phyloP scores from a whole-genome alignment of 164 flowering plant species.

The Saururus chinensis region DNA sequence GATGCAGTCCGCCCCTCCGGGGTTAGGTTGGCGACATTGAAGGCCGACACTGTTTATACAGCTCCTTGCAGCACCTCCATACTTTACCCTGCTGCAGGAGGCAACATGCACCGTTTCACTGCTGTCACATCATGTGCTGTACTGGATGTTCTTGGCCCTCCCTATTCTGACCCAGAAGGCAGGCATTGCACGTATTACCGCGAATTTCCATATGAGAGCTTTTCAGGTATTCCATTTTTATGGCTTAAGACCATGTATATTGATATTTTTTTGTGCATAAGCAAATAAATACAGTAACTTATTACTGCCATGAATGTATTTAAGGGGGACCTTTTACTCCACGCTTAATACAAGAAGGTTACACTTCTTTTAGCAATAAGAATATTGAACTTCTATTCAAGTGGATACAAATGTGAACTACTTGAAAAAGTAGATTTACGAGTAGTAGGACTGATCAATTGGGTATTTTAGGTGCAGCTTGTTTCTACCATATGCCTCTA shows the following conservation, averaged over 20 bases:
- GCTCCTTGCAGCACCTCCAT: conserved; percentile 78
- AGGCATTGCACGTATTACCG: conserved; percentile 64
- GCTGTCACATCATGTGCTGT: conserved; percentile 79
- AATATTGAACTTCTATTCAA: too few relatives aligned
- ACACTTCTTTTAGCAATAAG: too few relatives aligned
- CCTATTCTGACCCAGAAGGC: conserved; percentile 67
- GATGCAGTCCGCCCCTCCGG: conserved; percentile 1
- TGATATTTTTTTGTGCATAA: not conserved
- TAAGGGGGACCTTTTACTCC: too few relatives aligned
- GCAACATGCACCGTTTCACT: conserved; percentile 74
- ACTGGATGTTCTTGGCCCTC: conserved; percentile 91
- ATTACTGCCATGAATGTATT: not conserved
- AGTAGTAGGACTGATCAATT: too few relatives aligned
- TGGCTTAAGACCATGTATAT: too few relatives aligned
- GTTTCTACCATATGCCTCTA: too few relatives aligned
- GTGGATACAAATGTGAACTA: too few relatives aligned
- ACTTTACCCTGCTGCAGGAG: conserved; percentile 77
- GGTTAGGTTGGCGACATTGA: conserved; percentile 58
- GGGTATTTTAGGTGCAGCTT: too few relatives aligned
- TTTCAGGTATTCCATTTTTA: conserved; percentile 37
- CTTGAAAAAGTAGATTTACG: too few relatives aligned
- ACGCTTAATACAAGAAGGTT: too few relatives aligned
- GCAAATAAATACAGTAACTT: not conserved
- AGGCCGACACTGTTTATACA: conserved; percentile 39
- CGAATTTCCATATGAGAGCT: conserved; percentile 28